Base-by-base conservation (phyloP, 2,329 filamentous ascomycete species). In the Neonectria coccinea region DNA sequence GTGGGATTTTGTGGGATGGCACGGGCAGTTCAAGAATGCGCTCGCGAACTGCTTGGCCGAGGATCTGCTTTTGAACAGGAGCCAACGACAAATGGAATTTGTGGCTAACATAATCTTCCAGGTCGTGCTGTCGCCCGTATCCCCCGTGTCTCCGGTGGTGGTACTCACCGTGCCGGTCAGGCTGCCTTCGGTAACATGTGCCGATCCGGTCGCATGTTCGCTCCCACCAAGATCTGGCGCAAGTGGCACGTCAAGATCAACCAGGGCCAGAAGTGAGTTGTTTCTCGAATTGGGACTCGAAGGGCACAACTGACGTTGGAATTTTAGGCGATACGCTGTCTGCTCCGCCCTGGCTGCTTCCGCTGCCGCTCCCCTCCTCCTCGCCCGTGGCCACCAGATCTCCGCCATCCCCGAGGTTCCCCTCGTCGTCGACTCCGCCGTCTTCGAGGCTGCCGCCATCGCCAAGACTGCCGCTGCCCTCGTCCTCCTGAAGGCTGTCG, bases 231-330 rank as follows among this genome's bases (percentile, higher is more conserved):
- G 92, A 92, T 97, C 87, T 99, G 96, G 97, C 90, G 96, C 84
- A 97, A 97, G 89, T 99, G 96, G 97, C 96, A 99, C 89, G 89
- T 97, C 89, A 98, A 98, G 94, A 90, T 99, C 90, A 97, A 97
- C 90, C 90, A 97, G 85, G 92, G 92, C 84, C 96, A 99, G 90
- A 97, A 96, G 93, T 94, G 82, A 84, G 89, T 83, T 31, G 59
- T 51, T 25, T 48, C 7, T 25, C 53, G 53, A 54, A 50, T 18
- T 10, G 10, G 1, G 9, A 25, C 16, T 22, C 51, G 33, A 41
- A 55, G 20, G 22, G 12, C 36, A 47, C 56, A 33, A 62, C 71
- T 76, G 70, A 76, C 67, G 56, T 71, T 20, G 8, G 55, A 52
- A 70, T 77, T 67, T 65, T 73, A 94, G 92, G 89, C 96, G 96